Percentiles rank a stretch among this genome's conserved stretches.
Conservation (phyloP, 2,329 filamentous ascomycete genomes). For the Sporothrix phasma region DNA sequence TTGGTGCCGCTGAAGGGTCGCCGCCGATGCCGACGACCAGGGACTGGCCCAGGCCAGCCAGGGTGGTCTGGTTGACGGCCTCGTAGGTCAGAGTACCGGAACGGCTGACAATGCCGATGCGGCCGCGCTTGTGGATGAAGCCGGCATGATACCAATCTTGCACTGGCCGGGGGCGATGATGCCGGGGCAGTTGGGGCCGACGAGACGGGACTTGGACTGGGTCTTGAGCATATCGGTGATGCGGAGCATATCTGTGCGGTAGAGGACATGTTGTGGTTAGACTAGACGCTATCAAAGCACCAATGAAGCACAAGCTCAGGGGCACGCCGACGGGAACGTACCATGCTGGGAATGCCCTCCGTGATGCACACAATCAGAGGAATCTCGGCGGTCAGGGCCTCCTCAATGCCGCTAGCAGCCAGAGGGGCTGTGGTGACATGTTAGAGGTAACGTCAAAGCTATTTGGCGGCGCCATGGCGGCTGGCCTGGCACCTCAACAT, state of each 20-base stretch:
- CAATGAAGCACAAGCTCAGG: not conserved
- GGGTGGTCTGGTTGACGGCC: slow-evolving; percentile 98
- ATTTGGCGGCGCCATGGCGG: not conserved
- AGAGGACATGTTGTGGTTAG: slow-evolving; percentile 8
- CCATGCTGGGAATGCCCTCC: slow-evolving; percentile 94
- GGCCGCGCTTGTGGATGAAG: slow-evolving; percentile 99
- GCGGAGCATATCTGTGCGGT: slow-evolving; percentile 79
- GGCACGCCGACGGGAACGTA: slow-evolving; percentile 34
- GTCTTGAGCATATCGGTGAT: slow-evolving; percentile 97
- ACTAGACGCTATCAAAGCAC: not conserved
- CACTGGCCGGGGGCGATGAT: slow-evolving; percentile 93
- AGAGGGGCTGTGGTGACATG: slow-evolving; percentile 55
- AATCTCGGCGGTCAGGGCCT: slow-evolving; percentile 87
- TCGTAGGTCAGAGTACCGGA: slow-evolving; percentile 98
- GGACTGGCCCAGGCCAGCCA: slow-evolving; percentile 91
- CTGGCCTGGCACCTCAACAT: not conserved
- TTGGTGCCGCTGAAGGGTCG: slow-evolving; percentile 97
- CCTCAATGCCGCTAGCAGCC: slow-evolving; percentile 90
- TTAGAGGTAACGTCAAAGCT: slow-evolving; percentile 8
- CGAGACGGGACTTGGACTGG: slow-evolving; percentile 91
- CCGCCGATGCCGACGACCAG: slow-evolving; percentile 97
- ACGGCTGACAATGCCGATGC: slow-evolving; percentile 95
- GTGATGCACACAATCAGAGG: slow-evolving; percentile 95
- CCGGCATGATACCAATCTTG: slow-evolving; percentile 99
- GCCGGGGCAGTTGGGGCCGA: slow-evolving; percentile 96